Conservation (phyloP, 2,329 filamentous ascomycete genomes). For the Cercospora zeae-maydis region DNA sequence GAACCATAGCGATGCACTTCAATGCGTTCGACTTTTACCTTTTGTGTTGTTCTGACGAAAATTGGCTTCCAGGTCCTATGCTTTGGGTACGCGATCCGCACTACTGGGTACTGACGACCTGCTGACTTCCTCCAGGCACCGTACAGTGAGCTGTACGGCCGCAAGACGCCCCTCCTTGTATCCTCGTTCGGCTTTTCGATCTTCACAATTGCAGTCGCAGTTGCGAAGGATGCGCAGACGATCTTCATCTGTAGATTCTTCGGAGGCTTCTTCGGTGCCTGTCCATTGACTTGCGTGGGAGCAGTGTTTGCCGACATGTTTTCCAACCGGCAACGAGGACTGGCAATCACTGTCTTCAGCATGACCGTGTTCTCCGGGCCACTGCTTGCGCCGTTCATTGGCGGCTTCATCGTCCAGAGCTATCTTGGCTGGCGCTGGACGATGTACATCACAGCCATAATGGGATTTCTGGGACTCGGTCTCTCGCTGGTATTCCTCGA, state of each 20-base stretch:
- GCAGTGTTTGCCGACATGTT: slow-evolving; percentile 45
- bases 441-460: slow-evolving; percentile 50
- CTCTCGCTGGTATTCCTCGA: slow-evolving; percentile 53
- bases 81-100: too few species aligned
- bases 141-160: slow-evolving; percentile 42
- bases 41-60: too few species aligned
- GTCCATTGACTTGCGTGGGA: slow-evolving; percentile 47
- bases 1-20: too few species aligned
- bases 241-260: slow-evolving; percentile 41
- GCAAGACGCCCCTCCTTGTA: slow-evolving; percentile 32
- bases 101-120: too few species aligned
- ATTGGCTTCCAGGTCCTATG: slow-evolving; percentile 35
- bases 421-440: slow-evolving; percentile 52
- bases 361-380: slow-evolving; percentile 38
- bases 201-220: slow-evolving; percentile 49
- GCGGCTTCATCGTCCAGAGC: slow-evolving; percentile 34
- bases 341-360: slow-evolving; percentile 39
- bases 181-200: slow-evolving; percentile 38
- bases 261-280: slow-evolving; percentile 37
- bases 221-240: slow-evolving; percentile 39
- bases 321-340: slow-evolving; percentile 31
- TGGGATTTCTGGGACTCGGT: slow-evolving; percentile 52
- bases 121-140: too few species aligned
- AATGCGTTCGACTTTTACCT: too few species aligned
- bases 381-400: slow-evolving; percentile 34